phyloP scores from a whole-genome alignment of 1,139 yeast genomes.

The Lodderomyces oxycetoniae region DNA sequence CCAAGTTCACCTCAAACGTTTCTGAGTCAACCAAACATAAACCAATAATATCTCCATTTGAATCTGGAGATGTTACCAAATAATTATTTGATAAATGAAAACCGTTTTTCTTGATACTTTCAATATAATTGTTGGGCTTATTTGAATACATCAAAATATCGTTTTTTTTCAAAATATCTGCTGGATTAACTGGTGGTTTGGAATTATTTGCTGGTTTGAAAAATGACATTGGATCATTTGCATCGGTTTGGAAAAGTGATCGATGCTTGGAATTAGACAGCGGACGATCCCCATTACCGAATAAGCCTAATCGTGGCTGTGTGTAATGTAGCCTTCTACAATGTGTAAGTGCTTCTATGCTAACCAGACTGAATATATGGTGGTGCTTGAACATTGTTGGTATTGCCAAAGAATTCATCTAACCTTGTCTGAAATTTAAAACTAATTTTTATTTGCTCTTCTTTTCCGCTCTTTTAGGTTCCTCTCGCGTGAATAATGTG shows the following conservation, averaged over 20 bases:
- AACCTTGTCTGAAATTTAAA: no score
- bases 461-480: no score
- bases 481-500: no score
- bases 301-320: slow-evolving; percentile 10
- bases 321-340: no score
- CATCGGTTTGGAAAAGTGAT: not conserved
- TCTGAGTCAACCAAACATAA: slow-evolving; percentile 60
- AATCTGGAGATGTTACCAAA: slow-evolving; percentile 44
- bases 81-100: slow-evolving; percentile 38
- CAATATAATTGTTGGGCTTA: slow-evolving; percentile 44
- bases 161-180: slow-evolving; percentile 41
- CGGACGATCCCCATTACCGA: no score
- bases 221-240: slow-evolving; percentile 7
- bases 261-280: no score
- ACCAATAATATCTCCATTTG: slow-evolving; percentile 43
- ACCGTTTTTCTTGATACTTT: slow-evolving; percentile 37
- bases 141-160: slow-evolving; percentile 41
- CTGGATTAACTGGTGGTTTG: slow-evolving; percentile 42
- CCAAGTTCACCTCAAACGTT: slow-evolving; percentile 54
- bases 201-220: slow-evolving; percentile 31
- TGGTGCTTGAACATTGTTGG: no score
- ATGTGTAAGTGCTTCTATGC: no score
- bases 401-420: no score
- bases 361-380: no score
- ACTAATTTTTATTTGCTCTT: no score